Base-by-base conservation (phyloP, 331 rosid species). In the Malus hybrid region DNA sequence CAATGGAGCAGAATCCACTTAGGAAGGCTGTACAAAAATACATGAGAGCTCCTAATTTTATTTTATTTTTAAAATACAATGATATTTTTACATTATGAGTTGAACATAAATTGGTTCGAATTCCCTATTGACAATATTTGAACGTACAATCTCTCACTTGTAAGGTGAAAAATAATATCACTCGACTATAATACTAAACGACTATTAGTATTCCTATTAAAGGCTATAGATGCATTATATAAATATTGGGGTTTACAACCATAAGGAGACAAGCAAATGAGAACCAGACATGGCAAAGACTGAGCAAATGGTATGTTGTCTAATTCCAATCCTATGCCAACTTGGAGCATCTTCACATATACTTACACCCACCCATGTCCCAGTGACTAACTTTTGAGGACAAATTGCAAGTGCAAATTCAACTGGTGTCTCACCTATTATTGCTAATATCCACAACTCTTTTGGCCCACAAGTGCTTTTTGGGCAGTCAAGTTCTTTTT, bases 221-320 rank as follows among this genome's bases (percentile, higher is more conserved):
- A 57, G 15, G n/a, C 32, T 4, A 36, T 36, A 36, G 44, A 48
- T n/a, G 72, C 50, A 75, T 8, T 20, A 6, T 5, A 32, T 57
- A 52, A 65, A 28, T 28, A 13, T 54, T 50, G 72, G 65, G 39
- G 7, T 52, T 20, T 20, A 50, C 16, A 52, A 64, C 5, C 42
- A 3, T 5, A 64, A 31, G 61, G 29, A 29, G 75, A 34, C 29
- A 50, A 32, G 70, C 42, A 42, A 50, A 70, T 59, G 33, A 31
- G 57, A 57, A 42, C 5, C 42, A 44, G n/a, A 67, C 69, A 70
- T 39, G 63, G 74, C 11, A 56, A 65, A 36, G 52, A 65, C 27
- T 22, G 1, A 1, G 77, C 69, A 71, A 76, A 71, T 65, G 75
- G 71, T 59, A 76, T 57, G 77, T 32, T 76, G 44, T 46, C 71